These are phyloP conservation scores for Irpex sp. DNA, from an alignment of 1,284 basidiomycete species.

Conservation along the genomic window DNA sequence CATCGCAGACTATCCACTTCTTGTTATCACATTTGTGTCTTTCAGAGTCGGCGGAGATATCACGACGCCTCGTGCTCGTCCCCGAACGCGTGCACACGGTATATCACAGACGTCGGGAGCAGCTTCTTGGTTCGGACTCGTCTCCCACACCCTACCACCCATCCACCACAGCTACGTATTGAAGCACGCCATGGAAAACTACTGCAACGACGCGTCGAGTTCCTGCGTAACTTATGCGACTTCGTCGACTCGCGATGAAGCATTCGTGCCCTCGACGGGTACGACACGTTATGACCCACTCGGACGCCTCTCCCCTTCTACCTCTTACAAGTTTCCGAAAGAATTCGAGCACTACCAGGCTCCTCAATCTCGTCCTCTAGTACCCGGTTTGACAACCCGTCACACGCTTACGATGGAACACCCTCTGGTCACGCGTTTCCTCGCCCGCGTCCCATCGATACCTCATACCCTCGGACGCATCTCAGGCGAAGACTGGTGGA, in stretches of 20 bases:
- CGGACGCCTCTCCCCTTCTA: neutral
- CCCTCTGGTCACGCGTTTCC: conserved; percentile 20
- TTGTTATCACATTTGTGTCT: neutral
- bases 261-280: conserved; percentile 5
- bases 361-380: conserved; percentile 10
- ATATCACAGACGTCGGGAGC: neutral
- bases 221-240: conserved; percentile 6
- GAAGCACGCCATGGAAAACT: conserved; percentile 3
- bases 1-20: neutral
- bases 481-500: conserved; percentile 12
- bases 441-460: conserved; percentile 17
- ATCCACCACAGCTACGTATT: neutral
- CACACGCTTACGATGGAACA: conserved; percentile 20
- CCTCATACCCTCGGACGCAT: conserved; percentile 7
- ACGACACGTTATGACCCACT: conserved; percentile 2
- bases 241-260: conserved; percentile 17
- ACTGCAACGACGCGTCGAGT: conserved; percentile 14
- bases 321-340: neutral
- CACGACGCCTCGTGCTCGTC: neutral
- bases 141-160: conserved; percentile 11
- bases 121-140: neutral
- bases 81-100: neutral
- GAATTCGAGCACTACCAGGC: neutral
- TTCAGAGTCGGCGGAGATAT: neutral
- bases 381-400: conserved; percentile 18